These are phyloP conservation scores for Rhododendron molle DNA, from an alignment of 148 eudicot species.

Conservation along the genomic window DNA sequence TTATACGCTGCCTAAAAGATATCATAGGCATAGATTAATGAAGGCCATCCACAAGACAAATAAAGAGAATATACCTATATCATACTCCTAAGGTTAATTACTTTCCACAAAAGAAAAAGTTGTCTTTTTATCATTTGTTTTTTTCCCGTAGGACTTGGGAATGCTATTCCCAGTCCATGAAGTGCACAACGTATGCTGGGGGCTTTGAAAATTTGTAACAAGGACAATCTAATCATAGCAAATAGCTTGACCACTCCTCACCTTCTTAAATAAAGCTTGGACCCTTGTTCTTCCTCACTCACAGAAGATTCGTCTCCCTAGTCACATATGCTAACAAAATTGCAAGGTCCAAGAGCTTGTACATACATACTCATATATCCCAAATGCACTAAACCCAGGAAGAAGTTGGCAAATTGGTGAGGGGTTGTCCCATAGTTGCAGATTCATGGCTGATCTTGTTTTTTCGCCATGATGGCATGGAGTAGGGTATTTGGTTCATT, in stretches of 20 bases:
- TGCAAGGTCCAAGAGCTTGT: not conserved
- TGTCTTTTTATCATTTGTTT: not conserved
- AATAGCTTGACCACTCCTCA: not conserved
- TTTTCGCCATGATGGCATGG: not conserved
- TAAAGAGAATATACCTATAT: not conserved
- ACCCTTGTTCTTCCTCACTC: not conserved
- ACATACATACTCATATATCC: not conserved
- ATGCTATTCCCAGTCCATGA: not conserved
- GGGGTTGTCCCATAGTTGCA: not conserved
- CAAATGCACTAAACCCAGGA: not conserved
- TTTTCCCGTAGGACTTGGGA: not conserved
- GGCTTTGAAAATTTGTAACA: not conserved
- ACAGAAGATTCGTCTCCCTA: not conserved
- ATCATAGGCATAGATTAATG: not conserved
- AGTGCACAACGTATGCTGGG: not conserved
- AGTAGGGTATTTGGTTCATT: not conserved
- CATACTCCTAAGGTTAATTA: not conserved
- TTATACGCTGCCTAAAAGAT: not conserved
- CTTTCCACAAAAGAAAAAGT: not conserved
- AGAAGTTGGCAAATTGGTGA: not conserved
- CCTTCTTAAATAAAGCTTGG: not conserved
- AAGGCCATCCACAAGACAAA: conserved; percentile 1
- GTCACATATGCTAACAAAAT: not conserved
- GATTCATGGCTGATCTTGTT: not conserved
- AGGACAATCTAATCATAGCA: not conserved